phyloP scores from a whole-genome alignment of 495 filamentous ascomycete species.

The Penicillium antarcticum region DNA sequence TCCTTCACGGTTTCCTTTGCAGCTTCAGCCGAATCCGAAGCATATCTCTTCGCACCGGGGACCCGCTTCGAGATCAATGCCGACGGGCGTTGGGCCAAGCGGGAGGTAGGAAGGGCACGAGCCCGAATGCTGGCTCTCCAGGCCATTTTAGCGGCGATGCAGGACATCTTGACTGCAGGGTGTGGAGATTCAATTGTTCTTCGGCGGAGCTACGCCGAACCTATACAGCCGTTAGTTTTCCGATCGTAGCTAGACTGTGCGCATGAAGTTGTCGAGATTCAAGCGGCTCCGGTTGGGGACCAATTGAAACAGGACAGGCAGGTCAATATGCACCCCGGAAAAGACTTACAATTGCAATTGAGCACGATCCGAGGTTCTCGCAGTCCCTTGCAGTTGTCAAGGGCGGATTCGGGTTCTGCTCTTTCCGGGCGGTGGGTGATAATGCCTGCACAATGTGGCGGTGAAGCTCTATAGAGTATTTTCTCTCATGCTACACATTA shows the following conservation, averaged over 20 bases:
- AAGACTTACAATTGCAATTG: constrained; percentile 7
- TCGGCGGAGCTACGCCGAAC: constrained; percentile 16
- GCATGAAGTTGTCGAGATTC: neutral
- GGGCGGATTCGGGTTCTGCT: constrained; percentile 8
- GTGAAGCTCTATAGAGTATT: neutral
- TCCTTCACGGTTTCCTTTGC: constrained; percentile 9
- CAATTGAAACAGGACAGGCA: neutral
- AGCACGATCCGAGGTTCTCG: constrained; percentile 6
- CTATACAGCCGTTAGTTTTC: constrained; percentile 14
- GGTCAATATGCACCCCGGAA: neutral
- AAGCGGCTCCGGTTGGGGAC: neutral
- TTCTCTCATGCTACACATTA: neutral
- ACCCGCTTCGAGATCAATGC: constrained; percentile 12
- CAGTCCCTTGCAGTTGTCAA: constrained; percentile 4
- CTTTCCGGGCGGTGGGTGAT: constrained; percentile 4
- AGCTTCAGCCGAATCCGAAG: constrained; percentile 26
- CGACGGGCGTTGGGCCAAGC: constrained; percentile 24
- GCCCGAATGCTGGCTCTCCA: constrained; percentile 28
- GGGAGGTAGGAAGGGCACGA: constrained; percentile 25
- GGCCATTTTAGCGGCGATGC: constrained; percentile 23
- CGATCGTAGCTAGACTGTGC: neutral
- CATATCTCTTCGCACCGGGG: constrained; percentile 23
- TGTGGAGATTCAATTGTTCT: constrained; percentile 15
- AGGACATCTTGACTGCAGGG: constrained; percentile 20
- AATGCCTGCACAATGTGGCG: neutral